phyloP scores from a whole-genome alignment of 2,329 filamentous ascomycete genomes.

The Metarhizium rileyi region DNA sequence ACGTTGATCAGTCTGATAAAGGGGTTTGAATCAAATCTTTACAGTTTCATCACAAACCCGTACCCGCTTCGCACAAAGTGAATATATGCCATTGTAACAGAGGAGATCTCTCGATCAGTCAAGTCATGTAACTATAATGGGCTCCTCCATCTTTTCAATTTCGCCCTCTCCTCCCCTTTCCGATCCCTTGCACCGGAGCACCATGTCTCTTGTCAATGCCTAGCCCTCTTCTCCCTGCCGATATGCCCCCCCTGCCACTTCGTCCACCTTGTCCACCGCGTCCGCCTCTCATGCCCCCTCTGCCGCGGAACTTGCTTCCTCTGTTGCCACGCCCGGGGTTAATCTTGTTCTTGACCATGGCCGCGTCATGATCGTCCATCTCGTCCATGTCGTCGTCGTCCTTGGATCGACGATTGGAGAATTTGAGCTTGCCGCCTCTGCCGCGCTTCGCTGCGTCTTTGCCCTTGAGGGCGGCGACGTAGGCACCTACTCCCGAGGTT shows the following conservation, averaged over 20 bases:
- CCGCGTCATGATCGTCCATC: slow-evolving; percentile 43
- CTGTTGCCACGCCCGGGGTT: slow-evolving; percentile 23
- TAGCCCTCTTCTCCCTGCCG: slow-evolving; percentile 37
- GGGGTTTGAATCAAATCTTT: neutral
- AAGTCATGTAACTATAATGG: too few relatives aligned
- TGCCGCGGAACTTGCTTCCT: slow-evolving; percentile 21
- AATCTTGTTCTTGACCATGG: slow-evolving; percentile 41
- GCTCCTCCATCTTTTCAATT: neutral
- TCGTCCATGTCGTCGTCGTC: slow-evolving; percentile 41
- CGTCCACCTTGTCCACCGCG: slow-evolving; percentile 26
- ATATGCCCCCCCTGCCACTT: slow-evolving; percentile 38
- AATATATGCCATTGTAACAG: neutral
- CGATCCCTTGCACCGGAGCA: slow-evolving; percentile 27
- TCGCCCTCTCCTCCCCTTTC: slow-evolving; percentile 27
- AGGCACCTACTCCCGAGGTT: slow-evolving; percentile 56
- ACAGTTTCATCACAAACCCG: neutral
- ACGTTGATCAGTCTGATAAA: neutral
- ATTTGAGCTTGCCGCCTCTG: slow-evolving; percentile 59
- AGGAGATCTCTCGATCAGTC: neutral
- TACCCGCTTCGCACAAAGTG: neutral
- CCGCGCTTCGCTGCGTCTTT: slow-evolving; percentile 56
- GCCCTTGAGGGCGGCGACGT: slow-evolving; percentile 59
- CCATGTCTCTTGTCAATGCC: slow-evolving; percentile 40
- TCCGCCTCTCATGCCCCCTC: slow-evolving; percentile 19
- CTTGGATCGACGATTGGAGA: slow-evolving; percentile 50